phyloP scores from a whole-genome alignment of 2,329 filamentous ascomycete species.

The Sphaerostilbella broomeana region DNA sequence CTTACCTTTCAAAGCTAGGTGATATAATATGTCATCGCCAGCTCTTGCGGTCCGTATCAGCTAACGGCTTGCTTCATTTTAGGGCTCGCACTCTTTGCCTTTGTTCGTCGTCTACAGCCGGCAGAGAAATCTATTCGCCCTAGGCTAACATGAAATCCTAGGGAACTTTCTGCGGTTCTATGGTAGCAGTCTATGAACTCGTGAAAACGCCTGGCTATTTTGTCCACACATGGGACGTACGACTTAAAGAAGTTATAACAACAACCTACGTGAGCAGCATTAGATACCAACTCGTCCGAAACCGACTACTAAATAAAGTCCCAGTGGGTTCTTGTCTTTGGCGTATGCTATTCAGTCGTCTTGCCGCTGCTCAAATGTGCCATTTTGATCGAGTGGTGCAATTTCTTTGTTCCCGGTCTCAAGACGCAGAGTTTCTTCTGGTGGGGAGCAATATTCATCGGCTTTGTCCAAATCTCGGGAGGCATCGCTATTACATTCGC shows the following conservation, averaged over 20 bases:
- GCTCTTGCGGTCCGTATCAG: too few relatives aligned
- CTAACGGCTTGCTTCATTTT: too few relatives aligned
- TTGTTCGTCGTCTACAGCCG: too few relatives aligned
- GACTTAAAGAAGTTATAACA: slow-evolving; percentile 1
- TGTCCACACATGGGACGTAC: slow-evolving; percentile 2
- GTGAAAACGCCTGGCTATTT: slow-evolving; percentile 5
- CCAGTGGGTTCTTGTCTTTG: slow-evolving; percentile 4
- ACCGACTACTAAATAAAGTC: not conserved
- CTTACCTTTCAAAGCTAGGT: too few relatives aligned
- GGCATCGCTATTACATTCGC: not conserved
- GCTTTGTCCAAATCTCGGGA: not conserved
- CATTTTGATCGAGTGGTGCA: not conserved
- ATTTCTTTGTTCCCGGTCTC: not conserved
- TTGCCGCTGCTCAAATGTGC: slow-evolving; percentile 4
- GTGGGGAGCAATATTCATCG: not conserved
- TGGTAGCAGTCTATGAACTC: too few relatives aligned
- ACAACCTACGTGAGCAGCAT: not conserved
- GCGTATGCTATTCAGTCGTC: slow-evolving; percentile 3
- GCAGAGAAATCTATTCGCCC: too few relatives aligned
- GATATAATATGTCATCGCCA: too few relatives aligned
- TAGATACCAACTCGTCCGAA: not conserved
- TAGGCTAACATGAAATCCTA: too few relatives aligned
- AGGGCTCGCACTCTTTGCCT: too few relatives aligned
- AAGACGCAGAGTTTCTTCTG: not conserved
- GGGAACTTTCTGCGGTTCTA: too few relatives aligned